phyloP scores from a whole-genome alignment of 805 yeast species.

The Debaryomyces tyrocola region DNA sequence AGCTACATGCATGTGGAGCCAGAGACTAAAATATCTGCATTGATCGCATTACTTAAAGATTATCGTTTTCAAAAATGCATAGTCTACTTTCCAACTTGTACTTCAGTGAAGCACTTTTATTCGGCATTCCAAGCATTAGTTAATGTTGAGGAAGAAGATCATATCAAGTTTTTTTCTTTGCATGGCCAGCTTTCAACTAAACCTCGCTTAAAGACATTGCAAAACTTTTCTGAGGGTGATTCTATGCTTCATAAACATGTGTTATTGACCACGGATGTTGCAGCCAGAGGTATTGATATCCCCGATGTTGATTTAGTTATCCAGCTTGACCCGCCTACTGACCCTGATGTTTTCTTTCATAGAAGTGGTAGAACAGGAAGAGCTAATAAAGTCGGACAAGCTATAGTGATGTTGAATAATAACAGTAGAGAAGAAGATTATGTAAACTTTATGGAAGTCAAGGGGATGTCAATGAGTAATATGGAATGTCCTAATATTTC shows the following conservation, averaged over 20 bases:
- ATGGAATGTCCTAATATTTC: constrained; percentile 24
- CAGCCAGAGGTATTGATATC: constrained; percentile 94
- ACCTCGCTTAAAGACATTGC: constrained; percentile 73
- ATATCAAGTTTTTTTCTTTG: constrained; percentile 60
- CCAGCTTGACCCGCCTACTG: constrained; percentile 95
- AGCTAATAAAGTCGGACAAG: constrained; percentile 81
- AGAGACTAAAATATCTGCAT: constrained; percentile 55
- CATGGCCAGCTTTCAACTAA: constrained; percentile 90
- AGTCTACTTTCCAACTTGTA: constrained; percentile 91
- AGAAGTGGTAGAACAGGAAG: constrained; percentile 95
- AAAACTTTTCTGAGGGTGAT: constrained; percentile 53
- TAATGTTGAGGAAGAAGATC: constrained; percentile 22
- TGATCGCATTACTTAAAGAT: constrained; percentile 53
- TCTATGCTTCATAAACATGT: constrained; percentile 48
- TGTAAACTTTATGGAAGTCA: constrained; percentile 75
- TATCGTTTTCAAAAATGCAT: constrained; percentile 74
- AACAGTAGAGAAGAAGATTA: constrained; percentile 81
- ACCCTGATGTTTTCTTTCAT: constrained; percentile 87
- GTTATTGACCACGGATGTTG: constrained; percentile 94
- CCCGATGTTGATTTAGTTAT: constrained; percentile 92
- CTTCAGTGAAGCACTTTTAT: constrained; percentile 76
- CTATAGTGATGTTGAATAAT: constrained; percentile 67
- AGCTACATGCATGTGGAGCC: constrained; percentile 62
- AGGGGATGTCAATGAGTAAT: constrained; percentile 51
- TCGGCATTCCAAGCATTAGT: constrained; percentile 48